Conservation (phyloP, 768 basidiomycete species). For the Mycena filopes region DNA sequence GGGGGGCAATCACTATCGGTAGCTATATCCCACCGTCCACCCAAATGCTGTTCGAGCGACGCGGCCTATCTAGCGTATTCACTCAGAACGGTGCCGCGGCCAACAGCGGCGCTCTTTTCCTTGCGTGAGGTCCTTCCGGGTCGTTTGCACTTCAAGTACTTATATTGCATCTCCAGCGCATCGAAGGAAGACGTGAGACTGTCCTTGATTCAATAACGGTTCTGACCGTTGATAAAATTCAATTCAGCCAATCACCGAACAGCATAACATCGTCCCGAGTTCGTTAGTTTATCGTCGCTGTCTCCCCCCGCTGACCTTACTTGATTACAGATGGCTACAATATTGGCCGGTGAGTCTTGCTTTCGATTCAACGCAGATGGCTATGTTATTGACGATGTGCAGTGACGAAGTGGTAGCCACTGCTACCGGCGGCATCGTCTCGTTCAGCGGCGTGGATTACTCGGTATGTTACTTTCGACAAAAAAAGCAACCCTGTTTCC, state of each 20-base stretch:
- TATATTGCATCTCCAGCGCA: slow-evolving; percentile 8
- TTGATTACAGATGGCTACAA: slow-evolving; percentile 64
- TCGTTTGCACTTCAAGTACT: not conserved
- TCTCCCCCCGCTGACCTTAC: too few species aligned
- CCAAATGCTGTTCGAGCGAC: not conserved
- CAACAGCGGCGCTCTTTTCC: slow-evolving; percentile 49
- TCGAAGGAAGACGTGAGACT: slow-evolving; percentile 24
- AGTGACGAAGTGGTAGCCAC: slow-evolving; percentile 21
- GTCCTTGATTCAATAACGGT: too few species aligned
- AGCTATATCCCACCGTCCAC: not conserved
- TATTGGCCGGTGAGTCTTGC: slow-evolving; percentile 46
- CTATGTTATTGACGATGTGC: not conserved
- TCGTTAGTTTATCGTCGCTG: too few species aligned
- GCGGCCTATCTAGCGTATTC: slow-evolving; percentile 48
- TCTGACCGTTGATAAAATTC: not conserved
- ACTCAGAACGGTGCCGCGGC: slow-evolving; percentile 53
- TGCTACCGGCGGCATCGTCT: slow-evolving; percentile 20
- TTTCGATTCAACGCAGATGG: too few species aligned
- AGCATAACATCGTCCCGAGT: slow-evolving; percentile 51
- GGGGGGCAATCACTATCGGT: slow-evolving; percentile 64
- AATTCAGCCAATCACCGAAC: slow-evolving; percentile 18
- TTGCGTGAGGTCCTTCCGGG: slow-evolving; percentile 51
- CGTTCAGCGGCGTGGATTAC: slow-evolving; percentile 42
- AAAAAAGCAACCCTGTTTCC: not conserved
- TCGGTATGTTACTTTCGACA: slow-evolving; percentile 46